A percentile compares a stretch with the other conserved stretches of the same genome.
Evolutionary conservation across 768 basidiomycete species (phyloP).

Genomic region (Panellus pusillus): DNA sequence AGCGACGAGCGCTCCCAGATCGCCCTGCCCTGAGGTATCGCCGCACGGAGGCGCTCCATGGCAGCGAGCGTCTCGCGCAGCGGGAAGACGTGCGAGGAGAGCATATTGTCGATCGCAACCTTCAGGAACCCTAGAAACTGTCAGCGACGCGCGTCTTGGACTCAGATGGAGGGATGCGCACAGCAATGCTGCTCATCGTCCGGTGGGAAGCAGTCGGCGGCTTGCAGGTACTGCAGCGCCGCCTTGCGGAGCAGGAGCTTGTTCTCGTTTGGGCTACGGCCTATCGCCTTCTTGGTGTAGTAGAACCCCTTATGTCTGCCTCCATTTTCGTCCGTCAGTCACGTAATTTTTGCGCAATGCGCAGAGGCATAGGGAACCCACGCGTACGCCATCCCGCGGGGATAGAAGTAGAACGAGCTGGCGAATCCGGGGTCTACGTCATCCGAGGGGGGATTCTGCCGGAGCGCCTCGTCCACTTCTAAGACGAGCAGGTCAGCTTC

Average conservation of each 20-base stretch:
- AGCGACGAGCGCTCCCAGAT: constrained; percentile 19
- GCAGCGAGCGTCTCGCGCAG: constrained; percentile 9
- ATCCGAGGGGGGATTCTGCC: neutral
- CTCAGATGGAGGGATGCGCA: neutral
- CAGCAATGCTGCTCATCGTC: constrained; percentile 24
- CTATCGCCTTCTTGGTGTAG: constrained; percentile 3
- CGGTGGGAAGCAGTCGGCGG: constrained; percentile 18
- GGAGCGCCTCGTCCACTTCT: constrained; percentile 11
- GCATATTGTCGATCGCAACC: constrained; percentile 5
- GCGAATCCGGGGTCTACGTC: constrained; percentile 7
- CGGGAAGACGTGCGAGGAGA: constrained; percentile 1
- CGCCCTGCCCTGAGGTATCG: constrained; percentile 6
- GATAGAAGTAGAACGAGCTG: constrained; percentile 19
- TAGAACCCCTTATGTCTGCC: constrained; percentile 19
- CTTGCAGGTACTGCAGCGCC: constrained; percentile 10
- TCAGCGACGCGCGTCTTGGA: no score
- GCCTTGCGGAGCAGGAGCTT: constrained; percentile 7
- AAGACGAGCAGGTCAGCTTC: constrained; percentile 17
- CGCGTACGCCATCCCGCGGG: constrained; percentile 18
- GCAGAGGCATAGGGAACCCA: neutral
- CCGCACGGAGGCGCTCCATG: constrained; percentile 12
- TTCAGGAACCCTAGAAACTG: constrained; percentile 2
- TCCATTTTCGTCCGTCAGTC: neutral
- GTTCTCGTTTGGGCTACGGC: neutral
- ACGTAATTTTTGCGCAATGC: neutral